Conservation (phyloP, 2,329 filamentous ascomycete species). For the Microdochium trichocladiopsis region DNA sequence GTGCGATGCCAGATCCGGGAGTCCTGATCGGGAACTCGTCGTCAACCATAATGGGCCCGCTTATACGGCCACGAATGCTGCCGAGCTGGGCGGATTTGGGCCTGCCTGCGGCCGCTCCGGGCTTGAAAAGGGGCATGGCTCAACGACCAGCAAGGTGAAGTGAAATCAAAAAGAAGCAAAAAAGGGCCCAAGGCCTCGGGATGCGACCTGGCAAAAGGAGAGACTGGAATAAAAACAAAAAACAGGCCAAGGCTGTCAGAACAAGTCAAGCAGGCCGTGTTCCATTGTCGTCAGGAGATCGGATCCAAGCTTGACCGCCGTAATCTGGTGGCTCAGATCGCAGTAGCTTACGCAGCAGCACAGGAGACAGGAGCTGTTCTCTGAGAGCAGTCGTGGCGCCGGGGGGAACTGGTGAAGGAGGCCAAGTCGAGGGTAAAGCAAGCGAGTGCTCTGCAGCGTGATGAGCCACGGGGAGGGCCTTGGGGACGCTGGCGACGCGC, state of each 20-base stretch:
- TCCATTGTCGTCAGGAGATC: not conserved
- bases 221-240: not conserved
- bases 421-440: too few species aligned
- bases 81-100: conserved; percentile 33
- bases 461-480: too few species aligned
- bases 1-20: conserved; percentile 28
- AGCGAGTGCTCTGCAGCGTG: too few species aligned
- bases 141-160: conserved; percentile 3
- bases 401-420: too few species aligned
- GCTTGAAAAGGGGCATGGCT: conserved; percentile 38
- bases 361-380: too few species aligned
- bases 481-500: too few species aligned
- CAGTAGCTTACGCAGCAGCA: too few species aligned
- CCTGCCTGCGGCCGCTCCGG: conserved; percentile 29
- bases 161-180: conserved; percentile 3
- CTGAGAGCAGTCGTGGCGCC: too few species aligned
- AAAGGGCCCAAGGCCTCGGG: conserved; percentile 11
- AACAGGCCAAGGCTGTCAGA: not conserved
- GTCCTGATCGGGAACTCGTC: conserved; percentile 47
- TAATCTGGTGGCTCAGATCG: too few species aligned
- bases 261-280: not conserved
- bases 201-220: conserved; percentile 9
- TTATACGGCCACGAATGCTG: conserved; percentile 51
- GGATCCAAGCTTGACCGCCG: too few species aligned
- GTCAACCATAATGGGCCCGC: conserved; percentile 53